Evolutionary conservation across 2,329 filamentous ascomycete species (phyloP), one percentile per base, ranked within the genome.

Genomic region (Hirsutella rhossiliensis): DNA sequence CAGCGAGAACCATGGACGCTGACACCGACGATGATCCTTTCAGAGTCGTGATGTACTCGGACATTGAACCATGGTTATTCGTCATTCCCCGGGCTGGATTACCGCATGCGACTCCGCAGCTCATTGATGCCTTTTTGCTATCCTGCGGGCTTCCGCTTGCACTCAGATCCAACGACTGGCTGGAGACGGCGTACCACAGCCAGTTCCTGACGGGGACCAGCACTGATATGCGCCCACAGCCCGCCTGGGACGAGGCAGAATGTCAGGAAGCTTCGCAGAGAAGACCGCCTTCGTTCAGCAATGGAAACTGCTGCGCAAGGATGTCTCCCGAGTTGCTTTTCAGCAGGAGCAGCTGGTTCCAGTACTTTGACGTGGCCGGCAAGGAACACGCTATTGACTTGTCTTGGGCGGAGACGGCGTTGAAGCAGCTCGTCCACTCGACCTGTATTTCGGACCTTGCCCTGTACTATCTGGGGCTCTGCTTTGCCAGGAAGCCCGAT

Each of bases 1-100:
- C 88, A 6, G 84, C 84, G 15, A 76, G 84, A 41, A 83, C 83
- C 0, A 68, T 84, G 47, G 87, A 96, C 57, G 80, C 87, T 23
- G 72, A 77, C 2, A 76, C 74, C 15, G 82, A 87, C 50, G 82
- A 89, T 46, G 90, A 96, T 54, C 84, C 87, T 0, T 94, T 84
- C 51, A 76, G 88, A 31, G 77, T 92, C 4, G 75, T 95, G 39
- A 76, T 96, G 55, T 88, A 81, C 52, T 76, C 79, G 0, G 92
- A 97, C 57, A 68, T 96, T 18, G 66, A 78, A 48, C 69, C 75
- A 1, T 70, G 84, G 27, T 56, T 94, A 2, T 64, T 78, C 29
- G 54, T 64, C 41, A 60, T 82, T 5, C 75, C 76, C 0, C 42
- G 50, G 0, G 29, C 43, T 5, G 56, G 56, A 23, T 51, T 69